Percentiles rank a stretch among this genome's conserved stretches.
phyloP scores from a whole-genome alignment of 1,284 basidiomycete genomes.

The Bondarzewia mesenterica region DNA sequence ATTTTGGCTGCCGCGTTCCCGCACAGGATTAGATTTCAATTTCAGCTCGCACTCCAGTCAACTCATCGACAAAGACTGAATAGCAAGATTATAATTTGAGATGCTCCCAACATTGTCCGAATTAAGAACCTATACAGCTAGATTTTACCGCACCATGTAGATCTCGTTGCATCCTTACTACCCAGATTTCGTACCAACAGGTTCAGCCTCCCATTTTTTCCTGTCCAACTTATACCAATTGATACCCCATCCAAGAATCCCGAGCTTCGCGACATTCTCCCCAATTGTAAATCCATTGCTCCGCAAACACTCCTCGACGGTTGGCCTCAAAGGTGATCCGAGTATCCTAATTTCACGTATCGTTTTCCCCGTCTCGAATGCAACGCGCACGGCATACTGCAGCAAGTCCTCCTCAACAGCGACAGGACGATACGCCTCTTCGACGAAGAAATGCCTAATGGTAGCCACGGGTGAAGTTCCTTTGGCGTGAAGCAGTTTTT shows the following conservation, averaged over 20 bases:
- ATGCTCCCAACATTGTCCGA: too few species aligned
- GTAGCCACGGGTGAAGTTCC: slow-evolving; percentile 41
- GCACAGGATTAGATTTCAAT: too few species aligned
- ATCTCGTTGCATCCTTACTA: neutral
- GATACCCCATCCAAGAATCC: slow-evolving; percentile 48
- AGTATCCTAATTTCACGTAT: slow-evolving; percentile 38
- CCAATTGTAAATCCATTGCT: slow-evolving; percentile 45
- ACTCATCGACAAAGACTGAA: too few species aligned
- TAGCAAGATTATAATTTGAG: too few species aligned
- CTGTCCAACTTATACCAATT: slow-evolving; percentile 32
- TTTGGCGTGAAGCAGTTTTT: slow-evolving; percentile 16
- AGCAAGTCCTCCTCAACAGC: slow-evolving; percentile 63
- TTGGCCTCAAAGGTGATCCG: slow-evolving; percentile 44
- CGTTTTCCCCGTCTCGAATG: slow-evolving; percentile 37
- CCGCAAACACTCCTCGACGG: slow-evolving; percentile 37
- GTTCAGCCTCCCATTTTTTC: slow-evolving; percentile 28
- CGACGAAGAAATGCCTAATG: slow-evolving; percentile 74
- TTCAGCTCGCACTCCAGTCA: too few species aligned
- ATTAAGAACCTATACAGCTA: too few species aligned
- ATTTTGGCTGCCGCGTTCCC: slow-evolving; percentile 18
- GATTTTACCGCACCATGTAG: too few species aligned
- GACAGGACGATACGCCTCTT: slow-evolving; percentile 49
- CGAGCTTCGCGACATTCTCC: slow-evolving; percentile 33
- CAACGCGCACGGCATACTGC: slow-evolving; percentile 44
- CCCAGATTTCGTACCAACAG: neutral